phyloP scores from a whole-genome alignment of 371 early-diverging fungal genomes.

The Mucor saturninus region DNA sequence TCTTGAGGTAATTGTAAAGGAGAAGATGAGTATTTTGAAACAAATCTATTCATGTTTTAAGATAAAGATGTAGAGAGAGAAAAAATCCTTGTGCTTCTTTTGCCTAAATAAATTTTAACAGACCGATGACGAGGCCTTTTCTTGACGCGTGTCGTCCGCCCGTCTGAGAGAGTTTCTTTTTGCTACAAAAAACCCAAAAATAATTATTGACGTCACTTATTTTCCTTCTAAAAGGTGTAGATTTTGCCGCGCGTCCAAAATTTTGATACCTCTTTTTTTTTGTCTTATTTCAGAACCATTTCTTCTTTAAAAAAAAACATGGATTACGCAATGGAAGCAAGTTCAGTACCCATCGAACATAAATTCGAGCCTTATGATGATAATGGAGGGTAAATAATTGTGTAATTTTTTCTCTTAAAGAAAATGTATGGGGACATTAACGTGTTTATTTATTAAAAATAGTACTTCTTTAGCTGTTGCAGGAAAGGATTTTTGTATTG shows the following conservation, averaged over 20 bases:
- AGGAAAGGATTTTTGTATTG: conserved; percentile 93
- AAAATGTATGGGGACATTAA: not conserved
- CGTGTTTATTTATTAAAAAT: conserved; percentile 3
- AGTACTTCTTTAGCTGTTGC: conserved; percentile 95
- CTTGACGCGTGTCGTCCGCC: conserved; percentile 10
- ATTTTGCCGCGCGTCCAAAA: conserved; percentile 17
- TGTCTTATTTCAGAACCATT: not conserved
- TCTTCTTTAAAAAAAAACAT: conserved; percentile 11
- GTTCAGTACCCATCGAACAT: conserved; percentile 60
- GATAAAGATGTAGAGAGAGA: conserved; percentile 1
- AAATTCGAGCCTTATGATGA: conserved; percentile 83
- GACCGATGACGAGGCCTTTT: conserved; percentile 20
- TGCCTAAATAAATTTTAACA: not conserved
- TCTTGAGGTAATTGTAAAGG: conserved; percentile 46
- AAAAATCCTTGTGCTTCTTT: conserved; percentile 5
- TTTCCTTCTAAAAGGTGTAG: not conserved
- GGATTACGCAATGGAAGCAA: conserved; percentile 37
- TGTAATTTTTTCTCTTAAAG: not conserved
- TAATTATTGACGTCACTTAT: conserved; percentile 10
- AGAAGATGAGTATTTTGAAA: conserved; percentile 59
- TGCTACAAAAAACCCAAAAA: not conserved
- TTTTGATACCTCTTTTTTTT: not conserved
- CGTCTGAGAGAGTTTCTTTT: not conserved
- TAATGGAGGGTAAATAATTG: conserved; percentile 70
- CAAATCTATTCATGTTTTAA: conserved; percentile 59